Evolutionary conservation across 495 filamentous ascomycete genomes (phyloP), one percentile per base, ranked within the genome.

Genomic region (Staphylotrichum longicolle): DNA sequence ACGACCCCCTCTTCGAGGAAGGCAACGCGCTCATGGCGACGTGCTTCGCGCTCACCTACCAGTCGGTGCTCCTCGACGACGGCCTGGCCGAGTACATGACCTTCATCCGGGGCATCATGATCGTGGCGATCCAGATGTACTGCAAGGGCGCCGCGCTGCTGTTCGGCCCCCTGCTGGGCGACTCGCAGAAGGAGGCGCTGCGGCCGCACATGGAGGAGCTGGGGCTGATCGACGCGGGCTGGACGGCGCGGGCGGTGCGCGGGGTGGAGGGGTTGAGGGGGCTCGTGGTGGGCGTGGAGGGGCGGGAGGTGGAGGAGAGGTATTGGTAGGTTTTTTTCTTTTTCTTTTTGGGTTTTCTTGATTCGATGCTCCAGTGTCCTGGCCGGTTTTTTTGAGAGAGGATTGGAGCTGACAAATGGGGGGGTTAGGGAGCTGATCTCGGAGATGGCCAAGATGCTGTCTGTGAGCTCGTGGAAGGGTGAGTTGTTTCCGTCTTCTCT

Each of bases 41-140:
- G 2, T 84, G 82, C 62, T 82, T 83, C 61, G 78, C 82, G 0
- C 77, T 87, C 2, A 79, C 80, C 4, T 87, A 85, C 74, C 85
- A 87, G 66, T 82, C 82, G 0, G 77, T 80, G 48, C 72, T 81
- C 58, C 78, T 87, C 52, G 74, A 78, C 39, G 85, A 87, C 71
- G 84, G 85, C 11, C 73, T 87, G 57, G 70, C 74, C 34, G 85
- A 88, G 65, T 88, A 83, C 67, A 80, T 85, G 72, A 82, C 84
- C 10, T 86, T 87, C 70, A 78, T 85, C 42, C 76, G 84, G 34
- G 85, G 85, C 20, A 80, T 83, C 62, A 69, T 81, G 41, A 74
- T 85, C 9, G 77, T 88, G 6, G 78, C 79, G 4, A 68, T 74
- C 15, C 76, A 80, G 63, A 83, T 85, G 72, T 73, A 71, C 51